Evolutionary conservation across 805 yeast genomes (phyloP), one percentile per base, ranked within the genome.

Genomic region (Maudiozyma barnettii): DNA sequence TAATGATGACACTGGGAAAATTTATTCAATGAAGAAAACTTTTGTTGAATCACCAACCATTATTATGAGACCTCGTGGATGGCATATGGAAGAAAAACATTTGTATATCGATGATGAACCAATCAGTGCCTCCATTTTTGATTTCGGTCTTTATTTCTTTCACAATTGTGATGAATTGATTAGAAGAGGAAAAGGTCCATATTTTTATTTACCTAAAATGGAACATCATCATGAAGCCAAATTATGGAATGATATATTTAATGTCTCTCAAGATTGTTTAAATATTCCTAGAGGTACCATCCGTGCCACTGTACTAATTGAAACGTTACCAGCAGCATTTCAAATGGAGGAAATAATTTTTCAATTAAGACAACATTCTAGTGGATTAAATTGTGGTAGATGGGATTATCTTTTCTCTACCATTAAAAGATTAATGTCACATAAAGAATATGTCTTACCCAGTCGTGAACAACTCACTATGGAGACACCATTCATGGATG

Each of bases 331-430:
- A 37, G 89, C 87, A 40, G 88, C 90, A 14, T 84, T 81, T 76
- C 93, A 84, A 67, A 79, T 84, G 82, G 90, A 84, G 61, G 95
- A 84, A 67, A 84, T 84, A 55, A 76, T 84, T 58, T 84, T 78
- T 61, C 84, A 84, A 60, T 72, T 84, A 61, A 74, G 88, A 65
- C 80, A 78, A 45, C 95, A 84, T 65, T 81, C 84, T 46, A 76
- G 84, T 9, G 95, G 93, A 48, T 74, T 84, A 66, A 84, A 84
- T 70, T 84, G 93, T 74, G 95, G 95, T 57, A 77, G 95, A 69
- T 84, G 93, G 91, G 95, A 84, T 67, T 84, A 84, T 69, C 84
- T 84, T 67, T 84, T 84, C 70, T 79, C 86, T 36, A 82, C 86
- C 52, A 83, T 84, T 65, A 84, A 84, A 67, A 73, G 84, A 39